Evolutionary conservation across 441 rosid genomes (phyloP), one percentile per base, ranked within the genome.

Genomic region (Populus hybrid): DNA sequence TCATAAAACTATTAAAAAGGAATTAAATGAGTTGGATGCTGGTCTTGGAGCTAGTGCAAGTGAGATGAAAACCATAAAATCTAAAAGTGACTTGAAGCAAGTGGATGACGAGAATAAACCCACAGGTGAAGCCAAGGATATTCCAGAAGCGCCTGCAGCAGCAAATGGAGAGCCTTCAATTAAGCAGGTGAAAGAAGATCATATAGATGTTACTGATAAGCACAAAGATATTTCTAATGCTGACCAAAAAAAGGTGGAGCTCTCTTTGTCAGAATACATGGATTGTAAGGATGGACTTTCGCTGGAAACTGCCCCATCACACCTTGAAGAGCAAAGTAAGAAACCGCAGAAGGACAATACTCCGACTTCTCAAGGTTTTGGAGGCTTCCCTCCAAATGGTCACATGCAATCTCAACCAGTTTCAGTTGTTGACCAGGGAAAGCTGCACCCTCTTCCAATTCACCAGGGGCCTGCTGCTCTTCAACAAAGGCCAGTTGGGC

Each of bases 401-500:
- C 86, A 86, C 74, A 36, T 69, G 56, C 84, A 82, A 0, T 69
- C 75, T 61, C 78, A 74, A 65, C 21, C 59, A 9, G 74, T 23
- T 64, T 53, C 69, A 6, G 36, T 36, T 50, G 36, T 69, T 79
- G 82, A 79, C 21, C 85, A 78, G 33, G 81, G 79, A 77, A 81
- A 79, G 78, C 82, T 81, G 75, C 81, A 77, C 26, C 69, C 80
- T 35, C 64, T 76, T 20, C 72, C 68, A 50, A 73, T 70, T 38
- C 78, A 78, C 67, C 69, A 69, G 23, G 88, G 84, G 36, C 73
- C 86, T 53, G 80, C 85, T 72, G 68, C 73, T 72, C 78, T 77
- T 42, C 92, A 85, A 36, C 89, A 84, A 82, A 80, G 83, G 80
- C 86, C 88, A 76, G 75, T 73, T 76, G 86, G 84, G 6, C 84